Conservation (phyloP, 371 early-diverging fungal genomes). For the Smittium culicis region DNA sequence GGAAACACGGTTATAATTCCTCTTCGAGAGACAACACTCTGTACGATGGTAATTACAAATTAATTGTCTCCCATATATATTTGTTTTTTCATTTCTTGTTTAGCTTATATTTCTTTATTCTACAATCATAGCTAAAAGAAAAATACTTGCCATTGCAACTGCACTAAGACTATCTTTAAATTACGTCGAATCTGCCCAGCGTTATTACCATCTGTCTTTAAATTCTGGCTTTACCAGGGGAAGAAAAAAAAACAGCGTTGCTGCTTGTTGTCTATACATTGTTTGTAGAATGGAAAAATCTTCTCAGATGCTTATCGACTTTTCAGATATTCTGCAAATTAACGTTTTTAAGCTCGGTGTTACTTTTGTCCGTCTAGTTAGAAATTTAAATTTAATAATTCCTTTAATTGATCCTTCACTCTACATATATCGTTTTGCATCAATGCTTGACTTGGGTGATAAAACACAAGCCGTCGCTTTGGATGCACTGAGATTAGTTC, state of each 20-base stretch:
- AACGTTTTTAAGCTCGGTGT: conserved; percentile 92
- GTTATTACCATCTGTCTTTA: conserved; percentile 88
- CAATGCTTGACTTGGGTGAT: conserved; percentile 84
- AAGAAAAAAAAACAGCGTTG: conserved; percentile 68
- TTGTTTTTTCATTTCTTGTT: no score
- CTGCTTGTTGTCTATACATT: conserved; percentile 94
- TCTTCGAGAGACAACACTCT: conserved; percentile 46
- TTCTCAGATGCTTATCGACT: conserved; percentile 96
- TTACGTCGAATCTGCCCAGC: conserved; percentile 74
- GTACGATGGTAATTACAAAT: conserved; percentile 28
- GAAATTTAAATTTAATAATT: conserved; percentile 46
- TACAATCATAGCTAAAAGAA: conserved; percentile 35
- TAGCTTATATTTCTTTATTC: background rate
- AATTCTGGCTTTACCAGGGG: conserved; percentile 88
- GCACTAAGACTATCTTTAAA: conserved; percentile 55
- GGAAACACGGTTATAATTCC: conserved; percentile 28
- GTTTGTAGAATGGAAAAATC: conserved; percentile 85
- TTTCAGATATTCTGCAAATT: conserved; percentile 72
- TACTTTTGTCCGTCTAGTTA: conserved; percentile 75
- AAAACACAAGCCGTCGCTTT: conserved; percentile 61
- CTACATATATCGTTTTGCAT: conserved; percentile 90
- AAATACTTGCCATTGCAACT: conserved; percentile 49
- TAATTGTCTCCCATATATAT: no score
- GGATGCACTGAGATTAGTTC: conserved; percentile 77
- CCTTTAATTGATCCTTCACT: conserved; percentile 93